These are phyloP conservation scores for Petrea volubilis DNA, from an alignment of 257 asterid genomes.

Conservation along the genomic window DNA sequence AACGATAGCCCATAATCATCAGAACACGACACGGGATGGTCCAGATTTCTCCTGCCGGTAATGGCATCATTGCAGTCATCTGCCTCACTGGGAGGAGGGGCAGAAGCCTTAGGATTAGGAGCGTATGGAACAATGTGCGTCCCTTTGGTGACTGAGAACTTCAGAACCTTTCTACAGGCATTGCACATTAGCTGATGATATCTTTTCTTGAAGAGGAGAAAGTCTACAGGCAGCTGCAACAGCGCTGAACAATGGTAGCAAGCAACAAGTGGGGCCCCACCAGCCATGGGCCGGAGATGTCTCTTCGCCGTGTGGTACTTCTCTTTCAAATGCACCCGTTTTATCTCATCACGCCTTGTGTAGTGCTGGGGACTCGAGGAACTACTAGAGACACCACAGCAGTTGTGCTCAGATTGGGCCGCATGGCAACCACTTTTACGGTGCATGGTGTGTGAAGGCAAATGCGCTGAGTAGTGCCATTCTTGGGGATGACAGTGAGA, in stretches of 20 bases:
- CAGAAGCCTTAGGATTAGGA: conserved; percentile 37
- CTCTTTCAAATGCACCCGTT: conserved; percentile 42
- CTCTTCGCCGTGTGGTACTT: conserved; percentile 40
- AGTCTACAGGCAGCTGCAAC: conserved; percentile 80
- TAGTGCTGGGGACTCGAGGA: conserved; percentile 54
- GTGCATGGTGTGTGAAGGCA: conserved; percentile 41
- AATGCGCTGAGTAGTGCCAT: conserved; percentile 52
- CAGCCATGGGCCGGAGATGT: conserved; percentile 67
- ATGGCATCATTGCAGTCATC: conserved; percentile 27
- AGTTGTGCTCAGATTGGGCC: conserved; percentile 25
- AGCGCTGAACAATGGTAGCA: conserved; percentile 72
- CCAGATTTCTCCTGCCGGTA: conserved; percentile 26
- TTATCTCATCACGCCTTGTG: conserved; percentile 39
- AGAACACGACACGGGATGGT: conserved; percentile 50
- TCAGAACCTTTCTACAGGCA: conserved; percentile 59
- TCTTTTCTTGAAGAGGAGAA: conserved; percentile 54
- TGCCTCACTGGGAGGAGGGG: conserved; percentile 70
- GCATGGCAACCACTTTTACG: conserved; percentile 19
- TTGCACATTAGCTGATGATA: conserved; percentile 72
- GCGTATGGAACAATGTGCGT: conserved; percentile 54
- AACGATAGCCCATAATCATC: conserved; percentile 60
- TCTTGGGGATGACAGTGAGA: conserved; percentile 48
- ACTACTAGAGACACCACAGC: conserved; percentile 30
- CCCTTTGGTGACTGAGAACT: conserved; percentile 53
- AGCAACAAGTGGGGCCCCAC: conserved; percentile 75